A percentile compares a stretch with the other conserved stretches of the same genome.
Conservation (phyloP, 2,329 filamentous ascomycete genomes). For the Aspergillus sp. region DNA sequence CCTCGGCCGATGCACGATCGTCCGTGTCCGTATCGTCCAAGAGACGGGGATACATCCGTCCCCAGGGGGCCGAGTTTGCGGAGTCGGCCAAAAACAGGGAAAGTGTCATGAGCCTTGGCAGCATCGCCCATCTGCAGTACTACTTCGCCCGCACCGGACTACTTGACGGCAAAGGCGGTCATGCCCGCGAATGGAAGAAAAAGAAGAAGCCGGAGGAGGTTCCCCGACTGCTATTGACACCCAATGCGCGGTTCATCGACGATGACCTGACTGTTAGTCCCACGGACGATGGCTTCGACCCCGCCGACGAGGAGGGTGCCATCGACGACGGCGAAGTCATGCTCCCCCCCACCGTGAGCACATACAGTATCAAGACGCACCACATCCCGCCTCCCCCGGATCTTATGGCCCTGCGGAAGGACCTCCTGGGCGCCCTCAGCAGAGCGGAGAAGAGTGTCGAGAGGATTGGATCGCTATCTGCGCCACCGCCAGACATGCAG, state of each 20-base stretch:
- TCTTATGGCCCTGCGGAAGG: conserved; percentile 70
- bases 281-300: conserved; percentile 37
- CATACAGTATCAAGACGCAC: conserved; percentile 82
- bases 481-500: conserved; percentile 27
- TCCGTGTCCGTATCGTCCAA: conserved; percentile 45
- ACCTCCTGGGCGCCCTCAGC: conserved; percentile 64
- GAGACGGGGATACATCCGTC: conserved; percentile 80
- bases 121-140: conserved; percentile 95
- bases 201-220: conserved; percentile 41
- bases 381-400: conserved; percentile 81
- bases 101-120: conserved; percentile 92
- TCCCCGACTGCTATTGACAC: conserved; percentile 39
- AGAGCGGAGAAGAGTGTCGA: conserved; percentile 67
- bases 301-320: conserved; percentile 53
- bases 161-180: conserved; percentile 87
- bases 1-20: conserved; percentile 41
- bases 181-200: conserved; percentile 69
- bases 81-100: conserved; percentile 86
- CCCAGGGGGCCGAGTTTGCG: conserved; percentile 83
- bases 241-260: conserved; percentile 37
- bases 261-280: conserved; percentile 54
- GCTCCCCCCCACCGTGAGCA: conserved; percentile 95
- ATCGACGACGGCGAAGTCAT: conserved; percentile 68
- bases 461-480: conserved; percentile 34
- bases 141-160: conserved; percentile 95